Evolutionary conservation across 2,329 filamentous ascomycete species (phyloP).

Genomic region (Aureobasidium sp.): DNA sequence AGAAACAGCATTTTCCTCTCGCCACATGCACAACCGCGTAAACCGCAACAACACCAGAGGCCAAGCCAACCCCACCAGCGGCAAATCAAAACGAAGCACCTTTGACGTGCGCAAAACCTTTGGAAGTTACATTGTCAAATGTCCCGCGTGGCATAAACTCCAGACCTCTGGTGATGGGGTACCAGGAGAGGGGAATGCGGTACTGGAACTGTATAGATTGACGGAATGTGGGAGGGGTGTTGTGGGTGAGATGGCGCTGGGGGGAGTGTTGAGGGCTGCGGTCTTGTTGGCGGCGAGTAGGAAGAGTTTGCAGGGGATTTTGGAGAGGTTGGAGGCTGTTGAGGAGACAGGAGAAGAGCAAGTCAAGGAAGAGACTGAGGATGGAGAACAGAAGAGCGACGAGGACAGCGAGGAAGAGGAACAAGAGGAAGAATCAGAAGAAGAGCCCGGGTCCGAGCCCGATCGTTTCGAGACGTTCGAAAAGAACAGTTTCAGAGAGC

Average conservation of each 20-base stretch:
- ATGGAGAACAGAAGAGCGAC: neutral
- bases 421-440: neutral
- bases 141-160: neutral
- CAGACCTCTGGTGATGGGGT: neutral
- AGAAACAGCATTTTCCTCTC: neutral
- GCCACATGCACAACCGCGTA: slow-evolving; percentile 2
- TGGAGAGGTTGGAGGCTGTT: neutral
- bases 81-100: neutral
- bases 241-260: neutral
- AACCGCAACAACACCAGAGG: neutral
- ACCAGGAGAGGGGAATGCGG: neutral
- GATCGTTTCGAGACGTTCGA: slow-evolving; percentile 5
- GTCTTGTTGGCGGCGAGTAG: neutral
- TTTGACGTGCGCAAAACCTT: slow-evolving; percentile 4
- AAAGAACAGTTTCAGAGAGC: slow-evolving; percentile 11
- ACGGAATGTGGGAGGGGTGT: neutral
- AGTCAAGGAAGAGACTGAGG: neutral
- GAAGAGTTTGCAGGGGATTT: neutral
- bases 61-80: neutral
- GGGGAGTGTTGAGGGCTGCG: neutral
- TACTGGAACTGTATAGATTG: slow-evolving; percentile 9
- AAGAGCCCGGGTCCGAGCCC: neutral
- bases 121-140: neutral
- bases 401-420: neutral
- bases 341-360: neutral